Conservation (phyloP, 2,329 filamentous ascomycete genomes). For the Plenodomus tracheiphilus region DNA sequence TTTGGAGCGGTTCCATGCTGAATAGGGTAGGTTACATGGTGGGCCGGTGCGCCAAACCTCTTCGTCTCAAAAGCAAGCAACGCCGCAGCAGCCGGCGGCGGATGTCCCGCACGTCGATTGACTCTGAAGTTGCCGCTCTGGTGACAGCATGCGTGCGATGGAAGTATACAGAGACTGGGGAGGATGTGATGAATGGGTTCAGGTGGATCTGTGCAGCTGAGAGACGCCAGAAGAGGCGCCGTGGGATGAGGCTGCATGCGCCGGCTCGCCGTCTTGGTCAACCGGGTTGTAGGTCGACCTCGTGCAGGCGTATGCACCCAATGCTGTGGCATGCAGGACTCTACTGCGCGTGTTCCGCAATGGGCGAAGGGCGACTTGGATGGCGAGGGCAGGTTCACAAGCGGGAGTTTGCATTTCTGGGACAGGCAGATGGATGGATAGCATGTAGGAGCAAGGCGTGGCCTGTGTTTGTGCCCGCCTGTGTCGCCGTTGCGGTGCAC, state of each 20-base stretch:
- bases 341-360: slow-evolving; percentile 27
- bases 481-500: background rate
- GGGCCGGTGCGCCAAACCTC: slow-evolving; percentile 11
- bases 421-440: slow-evolving; percentile 8
- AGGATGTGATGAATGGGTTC: slow-evolving; percentile 9
- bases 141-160: slow-evolving; percentile 18
- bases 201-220: slow-evolving; percentile 17
- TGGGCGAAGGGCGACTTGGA: slow-evolving; percentile 14
- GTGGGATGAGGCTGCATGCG: slow-evolving; percentile 40
- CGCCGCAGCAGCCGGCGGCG: slow-evolving; percentile 15
- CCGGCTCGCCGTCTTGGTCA: slow-evolving; percentile 28
- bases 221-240: slow-evolving; percentile 22
- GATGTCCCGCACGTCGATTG: slow-evolving; percentile 24
- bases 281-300: slow-evolving; percentile 29
- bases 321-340: slow-evolving; percentile 9
- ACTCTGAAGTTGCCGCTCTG: slow-evolving; percentile 19
- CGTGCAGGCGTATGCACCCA: slow-evolving; percentile 10
- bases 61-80: slow-evolving; percentile 23
- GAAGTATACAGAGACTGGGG: slow-evolving; percentile 22
- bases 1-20: slow-evolving; percentile 14
- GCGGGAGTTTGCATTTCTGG: slow-evolving; percentile 1
- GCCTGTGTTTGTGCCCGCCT: slow-evolving; percentile 6
- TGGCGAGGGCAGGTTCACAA: slow-evolving; percentile 6
- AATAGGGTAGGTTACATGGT: slow-evolving; percentile 29
- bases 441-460: slow-evolving; percentile 8